phyloP scores from a whole-genome alignment of 148 eudicot genomes.

The Arbutus unedo region DNA sequence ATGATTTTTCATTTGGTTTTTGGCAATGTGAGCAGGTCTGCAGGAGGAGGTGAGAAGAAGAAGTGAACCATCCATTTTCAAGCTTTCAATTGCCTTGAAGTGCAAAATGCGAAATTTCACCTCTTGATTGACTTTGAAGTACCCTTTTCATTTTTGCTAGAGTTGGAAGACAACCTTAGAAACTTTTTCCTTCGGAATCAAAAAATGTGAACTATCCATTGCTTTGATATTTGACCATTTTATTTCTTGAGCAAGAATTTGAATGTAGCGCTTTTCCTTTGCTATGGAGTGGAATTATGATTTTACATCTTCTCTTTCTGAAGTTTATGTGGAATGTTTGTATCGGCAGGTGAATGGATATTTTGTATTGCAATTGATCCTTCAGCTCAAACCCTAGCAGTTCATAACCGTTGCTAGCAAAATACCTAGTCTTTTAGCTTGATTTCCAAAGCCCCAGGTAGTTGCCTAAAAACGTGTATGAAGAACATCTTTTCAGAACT shows the following conservation, averaged over 20 bases:
- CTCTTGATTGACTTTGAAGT: not conserved
- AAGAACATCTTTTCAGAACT: not conserved
- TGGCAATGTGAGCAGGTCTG: constrained; percentile 20
- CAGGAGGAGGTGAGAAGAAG: constrained; percentile 33
- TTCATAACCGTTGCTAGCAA: not conserved
- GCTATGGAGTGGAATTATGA: not conserved
- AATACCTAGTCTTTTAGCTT: not conserved
- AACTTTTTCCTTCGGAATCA: not conserved
- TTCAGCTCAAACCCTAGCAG: not conserved
- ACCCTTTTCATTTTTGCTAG: not conserved
- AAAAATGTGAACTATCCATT: not conserved
- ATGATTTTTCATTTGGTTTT: not conserved
- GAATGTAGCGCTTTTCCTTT: not conserved
- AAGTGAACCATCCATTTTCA: constrained; percentile 14
- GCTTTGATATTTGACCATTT: not conserved
- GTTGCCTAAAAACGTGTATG: not conserved
- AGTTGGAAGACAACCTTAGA: not conserved
- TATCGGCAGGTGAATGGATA: not conserved
- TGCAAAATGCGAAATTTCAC: not conserved
- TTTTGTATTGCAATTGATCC: not conserved
- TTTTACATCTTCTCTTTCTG: not conserved
- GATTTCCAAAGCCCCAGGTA: not conserved
- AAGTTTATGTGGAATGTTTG: not conserved
- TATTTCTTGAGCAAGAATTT: not conserved
- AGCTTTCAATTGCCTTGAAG: not conserved